Conservation (phyloP, 108 stramenopile genomes). For the Skeletonema menzelii region DNA sequence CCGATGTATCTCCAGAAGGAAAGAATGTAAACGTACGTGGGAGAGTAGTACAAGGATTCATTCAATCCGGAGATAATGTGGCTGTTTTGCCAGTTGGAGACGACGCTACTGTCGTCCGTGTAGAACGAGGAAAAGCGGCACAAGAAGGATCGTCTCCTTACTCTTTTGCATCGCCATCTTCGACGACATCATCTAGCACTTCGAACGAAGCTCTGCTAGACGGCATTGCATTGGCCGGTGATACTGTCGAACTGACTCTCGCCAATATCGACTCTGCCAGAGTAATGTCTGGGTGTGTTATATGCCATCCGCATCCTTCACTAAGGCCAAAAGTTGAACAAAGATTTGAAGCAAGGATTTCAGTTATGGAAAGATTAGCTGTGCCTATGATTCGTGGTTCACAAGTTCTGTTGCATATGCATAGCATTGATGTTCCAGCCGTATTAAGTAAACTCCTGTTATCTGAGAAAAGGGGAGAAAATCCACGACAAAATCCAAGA, state of each 20-base stretch:
- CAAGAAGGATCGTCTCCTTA: constrained; percentile 35
- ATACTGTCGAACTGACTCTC: constrained; percentile 80
- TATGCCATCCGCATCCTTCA: constrained; percentile 59
- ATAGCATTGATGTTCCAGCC: constrained; percentile 76
- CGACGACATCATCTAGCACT: constrained; percentile 4
- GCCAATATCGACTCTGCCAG: constrained; percentile 77
- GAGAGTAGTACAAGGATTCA: constrained; percentile 80
- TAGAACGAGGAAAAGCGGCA: constrained; percentile 69
- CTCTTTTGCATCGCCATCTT: constrained; percentile 11
- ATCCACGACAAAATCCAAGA: constrained; percentile 52
- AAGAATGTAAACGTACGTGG: constrained; percentile 74
- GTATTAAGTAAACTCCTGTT: constrained; percentile 55
- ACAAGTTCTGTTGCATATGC: constrained; percentile 83
- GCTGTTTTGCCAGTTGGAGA: constrained; percentile 84
- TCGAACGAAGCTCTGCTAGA: constrained; percentile 43
- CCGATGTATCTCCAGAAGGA: constrained; percentile 76
- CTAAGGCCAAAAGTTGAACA: constrained; percentile 60
- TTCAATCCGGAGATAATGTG: constrained; percentile 66
- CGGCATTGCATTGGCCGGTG: constrained; percentile 80
- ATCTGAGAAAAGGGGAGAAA: constrained; percentile 22
- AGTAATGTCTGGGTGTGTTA: constrained; percentile 74
- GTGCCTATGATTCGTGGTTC: constrained; percentile 77
- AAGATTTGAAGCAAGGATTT: constrained; percentile 55
- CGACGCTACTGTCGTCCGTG: constrained; percentile 57
- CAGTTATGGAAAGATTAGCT: constrained; percentile 58